Evolutionary conservation across 352 stramenopile genomes (phyloP).

Genomic region (Phytophthora cryptogea): DNA sequence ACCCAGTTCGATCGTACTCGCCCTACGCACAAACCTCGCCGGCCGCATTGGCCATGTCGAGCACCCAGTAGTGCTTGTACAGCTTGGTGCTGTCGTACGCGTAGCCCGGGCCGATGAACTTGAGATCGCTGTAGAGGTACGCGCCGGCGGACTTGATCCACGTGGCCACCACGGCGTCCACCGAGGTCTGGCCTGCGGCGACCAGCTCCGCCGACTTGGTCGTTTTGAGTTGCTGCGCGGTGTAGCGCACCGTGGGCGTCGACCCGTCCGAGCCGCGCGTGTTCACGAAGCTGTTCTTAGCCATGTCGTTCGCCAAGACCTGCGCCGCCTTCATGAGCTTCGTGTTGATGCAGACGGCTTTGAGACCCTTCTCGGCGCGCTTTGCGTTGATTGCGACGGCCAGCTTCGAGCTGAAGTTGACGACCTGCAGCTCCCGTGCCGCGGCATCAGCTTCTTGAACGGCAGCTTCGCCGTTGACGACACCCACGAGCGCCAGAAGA

Average conservation of each 20-base stretch:
- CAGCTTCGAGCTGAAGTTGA: slow-evolving; percentile 40
- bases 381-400: slow-evolving; percentile 34
- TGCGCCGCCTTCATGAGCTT: slow-evolving; percentile 35
- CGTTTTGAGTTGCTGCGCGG: slow-evolving; percentile 22
- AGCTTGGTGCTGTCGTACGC: slow-evolving; percentile 25
- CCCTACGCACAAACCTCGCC: slow-evolving; percentile 24
- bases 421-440: slow-evolving; percentile 27
- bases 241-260: slow-evolving; percentile 28
- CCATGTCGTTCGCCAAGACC: slow-evolving; percentile 27
- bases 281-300: slow-evolving; percentile 24
- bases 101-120: slow-evolving; percentile 33
- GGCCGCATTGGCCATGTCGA: slow-evolving; percentile 29
- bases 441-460: slow-evolving; percentile 6
- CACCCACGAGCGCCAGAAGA: slow-evolving; percentile 12
- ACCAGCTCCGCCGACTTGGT: slow-evolving; percentile 36
- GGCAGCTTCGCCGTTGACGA: slow-evolving; percentile 7
- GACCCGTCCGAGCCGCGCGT: slow-evolving; percentile 36
- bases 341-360: slow-evolving; percentile 42
- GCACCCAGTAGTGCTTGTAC: slow-evolving; percentile 41
- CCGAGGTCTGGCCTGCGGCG: slow-evolving; percentile 35
- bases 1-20: not conserved
- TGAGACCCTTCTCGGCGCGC: slow-evolving; percentile 36
- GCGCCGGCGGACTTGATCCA: slow-evolving; percentile 45
- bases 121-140: slow-evolving; percentile 36
- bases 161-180: slow-evolving; percentile 37